Evolutionary conservation across 495 filamentous ascomycete species (phyloP), one percentile per base, ranked within the genome.

Genomic region (Pyrenopolyporus hunteri): DNA sequence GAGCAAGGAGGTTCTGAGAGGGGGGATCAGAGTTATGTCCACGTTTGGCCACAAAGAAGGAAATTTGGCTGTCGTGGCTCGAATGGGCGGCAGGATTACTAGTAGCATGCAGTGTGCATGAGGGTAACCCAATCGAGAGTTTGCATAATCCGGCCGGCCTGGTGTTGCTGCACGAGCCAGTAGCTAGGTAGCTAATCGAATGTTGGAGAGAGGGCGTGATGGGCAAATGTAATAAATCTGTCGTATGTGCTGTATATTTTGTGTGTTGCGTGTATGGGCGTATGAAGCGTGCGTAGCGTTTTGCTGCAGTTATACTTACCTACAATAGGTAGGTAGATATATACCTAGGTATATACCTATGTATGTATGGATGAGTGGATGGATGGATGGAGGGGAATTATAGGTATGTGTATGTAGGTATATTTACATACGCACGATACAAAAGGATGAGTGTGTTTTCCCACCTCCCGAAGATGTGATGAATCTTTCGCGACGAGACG

Each of bases 11-110:
- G 55, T 42, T 45, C 42, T 23, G 52, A 53, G 59, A 49, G 45
- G 53, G 58, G 56, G 54, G 55, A 64, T 19, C 35, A 62, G 42
- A 63, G 58, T 66, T 56, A 58, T 60, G 67, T 68, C 67, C 67
- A 66, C 57, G 55, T 68, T 63, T 63, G 64, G 60, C 60, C 64
- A 60, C 55, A 70, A 43, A 43, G 61, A 29, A 60, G 42, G 56
- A 59, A 61, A 61, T 54, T 68, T 66, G 45, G 64, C 46, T 84
- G 82, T 84, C 82, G 82, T 84, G 82, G 82, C 82, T 84, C 82
- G 79, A 83, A 80, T 84, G 76, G 80, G 70, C 75, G 72, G 73
- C 76, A 74, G 60, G 76, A 74, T 74, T 75, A 73, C 74, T 72
- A 74, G 68, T 72, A 71, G 74, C 71, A 70, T 79, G 78, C 78